Evolutionary conservation across 2,329 filamentous ascomycete genomes (phyloP), one percentile per base, ranked within the genome.

Genomic region (Penicillium sp.): DNA sequence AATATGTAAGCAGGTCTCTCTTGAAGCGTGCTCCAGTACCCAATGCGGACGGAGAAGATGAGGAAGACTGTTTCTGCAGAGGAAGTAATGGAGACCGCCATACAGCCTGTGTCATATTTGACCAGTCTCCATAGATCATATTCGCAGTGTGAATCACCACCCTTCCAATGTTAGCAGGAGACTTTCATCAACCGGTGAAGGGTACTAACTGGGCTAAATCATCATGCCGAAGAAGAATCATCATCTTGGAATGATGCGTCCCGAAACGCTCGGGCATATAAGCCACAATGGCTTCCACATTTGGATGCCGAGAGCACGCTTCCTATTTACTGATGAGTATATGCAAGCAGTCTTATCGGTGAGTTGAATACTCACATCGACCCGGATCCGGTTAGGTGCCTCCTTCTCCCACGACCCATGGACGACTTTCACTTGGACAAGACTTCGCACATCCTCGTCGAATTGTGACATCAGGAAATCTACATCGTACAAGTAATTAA

Each of bases 141-240:
- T 95, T 95, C 12, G 88, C 86, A 0, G 88, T 95, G 52, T 93
- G 85, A 18, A 95, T 88, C 39, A 93, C 65, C 4, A 95, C 68
- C 31, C 68, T 70, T 14, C 12, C 5, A 11, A 11, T 5, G 30
- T 48, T 22, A 55, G 38, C 12, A 22, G 12, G 10, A 6, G n/a
- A 6, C 12, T 27, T 13, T n/a, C 10, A 27, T n/a, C 6, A 27
- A 27, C 4, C 11, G n/a, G 4, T 27, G 22, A n/a, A 11, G 9
- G n/a, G 13, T 22, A 25, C 66, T 42, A 56, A 70, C 62, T 93
- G 84, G 0, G 82, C 84, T 0, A 73, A 77, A 45, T 83, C 79
- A 56, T 94, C 86, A 58, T 84, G 80, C 4, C 84, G 76, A 44
- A 94, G 71, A 3, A 94, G 63, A n/a, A 94, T 69, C 62, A 94